Evolutionary conservation across 108 stramenopile species (phyloP).

Genomic region (Skeletonema tropicum): DNA sequence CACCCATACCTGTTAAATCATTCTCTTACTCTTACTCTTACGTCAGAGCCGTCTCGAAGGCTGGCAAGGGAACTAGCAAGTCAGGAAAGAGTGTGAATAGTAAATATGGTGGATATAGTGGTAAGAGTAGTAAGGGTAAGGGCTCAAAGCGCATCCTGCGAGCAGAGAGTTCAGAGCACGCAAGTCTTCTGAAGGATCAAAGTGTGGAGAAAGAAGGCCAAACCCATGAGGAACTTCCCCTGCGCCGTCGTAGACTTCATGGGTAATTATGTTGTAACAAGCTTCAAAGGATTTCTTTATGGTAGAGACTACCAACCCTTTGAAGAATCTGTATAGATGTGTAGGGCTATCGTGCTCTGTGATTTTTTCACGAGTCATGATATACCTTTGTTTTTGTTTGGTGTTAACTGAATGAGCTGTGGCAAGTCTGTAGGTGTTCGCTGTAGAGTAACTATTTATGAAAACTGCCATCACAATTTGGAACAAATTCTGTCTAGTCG

Average conservation of each 20-base stretch:
- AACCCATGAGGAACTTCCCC: too few species aligned
- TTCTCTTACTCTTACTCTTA: neutral
- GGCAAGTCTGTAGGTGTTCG: too few species aligned
- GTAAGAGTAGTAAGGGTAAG: neutral
- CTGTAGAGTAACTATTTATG: too few species aligned
- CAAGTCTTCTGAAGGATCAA: neutral
- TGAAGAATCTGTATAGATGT: neutral
- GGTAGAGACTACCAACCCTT: neutral
- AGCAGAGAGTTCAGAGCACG: neutral
- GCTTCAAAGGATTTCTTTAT: neutral
- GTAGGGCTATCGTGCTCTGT: neutral
- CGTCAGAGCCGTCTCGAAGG: neutral
- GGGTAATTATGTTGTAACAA: too few species aligned
- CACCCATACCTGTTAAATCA: too few species aligned
- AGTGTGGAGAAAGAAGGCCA: neutral
- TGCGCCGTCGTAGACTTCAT: too few species aligned
- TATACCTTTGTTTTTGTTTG: too few species aligned
- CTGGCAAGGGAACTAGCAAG: neutral
- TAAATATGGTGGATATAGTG: neutral
- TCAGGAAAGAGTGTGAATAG: neutral
- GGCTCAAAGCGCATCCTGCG: neutral
- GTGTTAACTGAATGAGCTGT: too few species aligned
- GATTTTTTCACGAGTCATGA: neutral
- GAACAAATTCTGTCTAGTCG: too few species aligned
- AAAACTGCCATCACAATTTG: too few species aligned